Evolutionary conservation across 23 red algal species (phyloP), one percentile per base, ranked within the genome.

Genomic region (Pyropia yezoensis): DNA sequence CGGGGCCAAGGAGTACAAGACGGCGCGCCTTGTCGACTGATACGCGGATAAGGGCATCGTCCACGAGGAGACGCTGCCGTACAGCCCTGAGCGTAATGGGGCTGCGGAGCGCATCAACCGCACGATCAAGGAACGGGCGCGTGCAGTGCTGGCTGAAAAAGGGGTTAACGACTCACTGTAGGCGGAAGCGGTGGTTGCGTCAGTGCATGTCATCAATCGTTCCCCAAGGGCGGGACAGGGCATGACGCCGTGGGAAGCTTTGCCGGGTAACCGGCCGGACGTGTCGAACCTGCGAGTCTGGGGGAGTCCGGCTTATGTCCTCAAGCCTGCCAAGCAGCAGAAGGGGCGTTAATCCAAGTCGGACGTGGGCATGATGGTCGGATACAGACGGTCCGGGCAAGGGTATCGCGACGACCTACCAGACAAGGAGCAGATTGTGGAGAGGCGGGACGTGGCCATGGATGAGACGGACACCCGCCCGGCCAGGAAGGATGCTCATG

Each of bases 81-180:
- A 74, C 27, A 54, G 50, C 3, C 79, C 79, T 1, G 25, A 84
- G 49, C 49, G 55, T 18, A 84, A 84, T 4, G 79, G 57, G 13
- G 29, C 47, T 11, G 79, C 68, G 19, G 69, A 84, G 49, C 52
- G 67, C 13, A 18, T 34, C 17, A 84, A 84, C 69, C 30, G 69
- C 6, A 84, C 70, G 2, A 20, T 84, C 9, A 49, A 53, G 27
- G 79, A 84, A n/a, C 70, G 57, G 57, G 65, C 65, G 52, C 77
- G 65, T 7, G 53, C 27, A 5, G 30, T 6, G 2, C 70, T 82
- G 77, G 18, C 64, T 23, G 47, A 20, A 27, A 29, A 47, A 2
- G 16, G 15, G 6, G 17, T 25, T 2, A 2, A 2, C 2, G 30
- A 33, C 2, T 20, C 55, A 51, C 52, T 84, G 32, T 84, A 34